Base-by-base conservation (phyloP, 345 rosid genomes). In the Eucalyptus tenuipes region DNA sequence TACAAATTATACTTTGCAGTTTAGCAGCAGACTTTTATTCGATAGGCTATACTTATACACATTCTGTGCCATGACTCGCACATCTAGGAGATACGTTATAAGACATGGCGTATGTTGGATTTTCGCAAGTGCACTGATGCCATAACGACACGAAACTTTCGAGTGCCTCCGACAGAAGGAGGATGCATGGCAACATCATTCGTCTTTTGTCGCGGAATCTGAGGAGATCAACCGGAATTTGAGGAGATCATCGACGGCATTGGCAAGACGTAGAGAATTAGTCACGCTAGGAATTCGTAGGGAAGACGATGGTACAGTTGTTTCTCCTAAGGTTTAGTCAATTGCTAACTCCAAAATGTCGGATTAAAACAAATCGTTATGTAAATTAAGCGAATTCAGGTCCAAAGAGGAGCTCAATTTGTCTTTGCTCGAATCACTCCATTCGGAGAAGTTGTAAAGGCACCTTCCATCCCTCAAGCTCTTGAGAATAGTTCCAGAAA, bases 1-100 rank as follows among this genome's bases (percentile, higher is more conserved):
- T 71, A 0, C 44, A 37, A 71, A 37, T 11, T 11, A 17, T 33
- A 37, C 5, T 18, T 75, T 10, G 25, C 0, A 37, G 1, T 75
- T 71, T 37, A 3, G 22, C 42, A 33, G 0, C 13, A 13, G 24
- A 8, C 7, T 3, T 31, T 3, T 33, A 68, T 68, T 68, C 11
- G 13, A 33, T 68, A n/a, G 33, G 31, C 37, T 33, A 68, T 0
- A 33, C 44, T 1, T 17, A 4, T 71, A 5, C 45, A 33, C 25
- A 10, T 37, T 24, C 20, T 37, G 44, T 18, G 0, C 7, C 44
- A 10, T 18, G 25, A 75, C 2, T 40, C 42, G 42, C 8, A 18
- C 27, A 20, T 18, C 25, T 10, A 16, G 12, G 45, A 20, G 22
- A 20, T 20, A 10, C 44, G 15, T 40, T 10, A 37, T 4, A 20